A percentile compares a stretch with the other conserved stretches of the same genome.
These are phyloP conservation scores for Solanum chilense DNA, from an alignment of 257 asterid genomes.

Conservation along the genomic window DNA sequence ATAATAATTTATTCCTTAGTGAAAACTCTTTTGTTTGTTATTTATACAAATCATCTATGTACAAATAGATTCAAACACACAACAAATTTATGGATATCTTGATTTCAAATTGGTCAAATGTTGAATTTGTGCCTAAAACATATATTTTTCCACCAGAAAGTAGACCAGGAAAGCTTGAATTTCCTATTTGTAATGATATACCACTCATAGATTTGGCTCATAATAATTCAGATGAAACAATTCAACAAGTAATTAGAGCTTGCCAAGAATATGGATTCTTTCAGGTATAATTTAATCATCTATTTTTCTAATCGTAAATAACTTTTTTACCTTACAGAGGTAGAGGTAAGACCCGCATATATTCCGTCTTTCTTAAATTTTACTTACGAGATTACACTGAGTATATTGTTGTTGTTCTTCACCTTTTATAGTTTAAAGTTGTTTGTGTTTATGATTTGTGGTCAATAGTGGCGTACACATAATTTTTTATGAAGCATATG, in stretches of 20 bases:
- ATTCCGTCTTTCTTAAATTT: not conserved
- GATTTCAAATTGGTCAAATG: not conserved
- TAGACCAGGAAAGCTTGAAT: constrained; percentile 7
- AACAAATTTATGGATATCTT: not conserved
- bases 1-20: not conserved
- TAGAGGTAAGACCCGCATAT: not conserved
- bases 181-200: not conserved
- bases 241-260: constrained; percentile 29
- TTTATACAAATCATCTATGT: not conserved
- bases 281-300: constrained; percentile 18
- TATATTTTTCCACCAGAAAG: constrained; percentile 8
- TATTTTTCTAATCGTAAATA: not conserved
- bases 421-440: not conserved
- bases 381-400: not conserved
- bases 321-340: not conserved
- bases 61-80: not conserved
- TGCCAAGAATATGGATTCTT: constrained; percentile 40
- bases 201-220: constrained; percentile 14
- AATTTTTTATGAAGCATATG: not conserved
- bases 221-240: not conserved
- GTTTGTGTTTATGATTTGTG: not conserved
- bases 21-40: not conserved
- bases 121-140: constrained; percentile 5
- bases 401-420: too few relatives aligned
- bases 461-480: not conserved